Evolutionary conservation across 306 rosid species (phyloP), one percentile per base, ranked within the genome.

Genomic region (Quercus glauca): DNA sequence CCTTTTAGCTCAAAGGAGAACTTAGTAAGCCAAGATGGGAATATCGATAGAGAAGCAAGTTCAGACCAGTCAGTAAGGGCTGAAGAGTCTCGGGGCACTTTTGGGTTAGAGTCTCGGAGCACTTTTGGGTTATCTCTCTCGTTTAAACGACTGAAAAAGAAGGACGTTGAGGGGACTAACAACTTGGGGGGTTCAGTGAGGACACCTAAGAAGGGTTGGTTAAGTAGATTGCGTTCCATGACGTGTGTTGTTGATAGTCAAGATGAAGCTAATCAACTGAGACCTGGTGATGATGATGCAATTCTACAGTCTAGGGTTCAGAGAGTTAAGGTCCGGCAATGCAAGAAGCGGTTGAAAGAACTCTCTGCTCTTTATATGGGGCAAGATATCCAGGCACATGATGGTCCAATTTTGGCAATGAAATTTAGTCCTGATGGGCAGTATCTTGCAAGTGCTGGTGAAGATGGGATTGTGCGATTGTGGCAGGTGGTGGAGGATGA

Each of bases 361-460:
- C 97, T 96, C 28, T 93, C 99, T 2, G 96, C 96, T 10, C 91
- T 96, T 81, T 88, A 90, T 83, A 79, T 86, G 96, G 92, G 94
- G 52, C 99, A 96, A 79, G 98, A 93, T 83, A 91, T 96, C 75
- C 85, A 88, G 83, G 99, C 99, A 2, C 99, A 96, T 57, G 85
- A 88, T 37, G 99, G 99, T 73, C 77, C 96, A 5, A 91, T 96
- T 80, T 88, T 83, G 85, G 81, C 98, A 2, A 96, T 96, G 96
- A 96, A 96, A 73, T 96, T 96, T 67, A 96, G 99, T 80, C 96
- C 96, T 45, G 97, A 90, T 75, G 99, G 99, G n/a, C 92, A 86
- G 83, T 93, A 88, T 84, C 91, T 96, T 55, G 99, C 97, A 43
- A 96, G 94, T 83, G 99, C 91, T 13, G 98, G 99, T 58, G 90